Evolutionary conservation across 2,329 filamentous ascomycete genomes (phyloP), one percentile per base, ranked within the genome.

Genomic region (Cephalotrichum gorgonifer): DNA sequence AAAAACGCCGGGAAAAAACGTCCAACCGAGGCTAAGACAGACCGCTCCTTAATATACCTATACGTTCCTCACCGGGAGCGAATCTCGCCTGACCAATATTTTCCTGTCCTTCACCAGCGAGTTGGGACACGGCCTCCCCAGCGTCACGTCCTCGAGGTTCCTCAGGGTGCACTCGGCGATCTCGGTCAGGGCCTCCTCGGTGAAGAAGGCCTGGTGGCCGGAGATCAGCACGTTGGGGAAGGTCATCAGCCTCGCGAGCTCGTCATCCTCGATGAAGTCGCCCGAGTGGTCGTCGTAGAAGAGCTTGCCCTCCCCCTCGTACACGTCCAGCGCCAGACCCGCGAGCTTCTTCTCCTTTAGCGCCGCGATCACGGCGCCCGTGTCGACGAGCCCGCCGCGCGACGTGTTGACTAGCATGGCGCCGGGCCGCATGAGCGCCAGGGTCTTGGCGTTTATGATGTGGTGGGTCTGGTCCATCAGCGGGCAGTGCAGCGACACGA

Each of bases 161-260:
- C 65, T 62, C 52, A 84, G 56, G 2, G 80, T 84, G 47, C 70
- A 74, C 43, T 75, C 71, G 2, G 81, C 74, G 56, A 85, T 86
- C 63, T 83, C 79, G 7, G 67, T 65, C 44, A 86, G 63, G 1
- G 82, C 82, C 63, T 85, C 81, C 30, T 75, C 66, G 5, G 81
- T 85, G 56, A 86, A 82, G 64, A 85, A 86, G 1, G 78, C 82
- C 66, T 85, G 82, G 55, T 86, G 82, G 0, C 81, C 81, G 54
- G 75, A 81, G 51, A 86, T 66, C 42, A 86, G 61, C 3, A 83
- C 81, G 53, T 85, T 85, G 51, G 74, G 81, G 56, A 85, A 85
- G 1, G 80, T 84, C 64, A 81, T 77, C 53, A 86, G 63, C 5
- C 81, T 73, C 73, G 81, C 81, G 42, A 86, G 66, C 50, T 75